Base-by-base conservation (phyloP, 2,329 filamentous ascomycete genomes). In the Pseudogymnoascus sp. region DNA sequence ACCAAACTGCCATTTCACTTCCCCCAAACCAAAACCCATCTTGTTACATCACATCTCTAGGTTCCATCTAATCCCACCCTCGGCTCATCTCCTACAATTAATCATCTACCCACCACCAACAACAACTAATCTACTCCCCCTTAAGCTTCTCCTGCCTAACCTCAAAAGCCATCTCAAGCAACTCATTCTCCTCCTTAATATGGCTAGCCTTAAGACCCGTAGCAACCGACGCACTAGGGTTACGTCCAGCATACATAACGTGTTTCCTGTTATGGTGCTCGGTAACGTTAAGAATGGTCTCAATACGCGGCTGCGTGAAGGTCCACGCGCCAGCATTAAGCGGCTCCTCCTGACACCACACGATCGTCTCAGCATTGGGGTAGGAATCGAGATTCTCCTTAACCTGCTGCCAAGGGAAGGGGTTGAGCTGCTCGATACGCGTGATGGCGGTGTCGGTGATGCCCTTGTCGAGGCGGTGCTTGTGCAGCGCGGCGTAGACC, bases 271-370 rank as follows among this genome's bases (percentile, higher is more conserved):
- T 88, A 81, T 97, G 93, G 79, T 96, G 83, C 79, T 96, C 79
- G 0, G 95, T 97, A 75, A 96, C 78, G 81, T 97, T 97, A 69
- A 99, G 84, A 68, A 99, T 80, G 7, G 93, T 99, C 85, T 99
- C 95, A 68, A 99, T 92, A 74, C 95, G 89, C 34, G 95, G 95
- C 80, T 99, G 95, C n/a, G 89, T 90, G 79, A 95, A 97, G 75
- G 87, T 92, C 95, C 95, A 99, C 56, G 91, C 91, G 76, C 95
- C 95, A 7, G 95, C 95, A 75, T 99, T 99, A 65, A 99, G 85
- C 34, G 95, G 95, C 82, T 99, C 95, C 77, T 99, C 95, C 79
- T 99, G 95, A 70, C 86, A 88, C 93, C 93, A 99, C 67, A 99
- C 92, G 69, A 99, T 92, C 68, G 92, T 93, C 84, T 97, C 91